These are phyloP conservation scores for Xylariaceae sp. DNA, from an alignment of 2,329 filamentous ascomycete genomes.

Conservation along the genomic window DNA sequence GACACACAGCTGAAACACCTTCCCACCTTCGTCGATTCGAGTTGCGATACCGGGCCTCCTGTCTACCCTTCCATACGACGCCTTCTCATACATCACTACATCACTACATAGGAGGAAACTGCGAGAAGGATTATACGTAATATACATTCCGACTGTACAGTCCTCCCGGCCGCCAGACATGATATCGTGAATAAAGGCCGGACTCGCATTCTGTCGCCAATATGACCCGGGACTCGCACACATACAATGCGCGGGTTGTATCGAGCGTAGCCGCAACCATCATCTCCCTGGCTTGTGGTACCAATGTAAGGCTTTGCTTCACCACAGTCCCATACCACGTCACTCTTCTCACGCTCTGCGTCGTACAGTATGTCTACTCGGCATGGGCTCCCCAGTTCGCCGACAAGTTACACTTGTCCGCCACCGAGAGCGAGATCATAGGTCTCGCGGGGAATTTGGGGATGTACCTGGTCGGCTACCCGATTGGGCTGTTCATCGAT, in stretches of 20 bases:
- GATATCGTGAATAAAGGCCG: too few species aligned
- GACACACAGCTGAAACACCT: too few species aligned
- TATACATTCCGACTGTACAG: too few species aligned
- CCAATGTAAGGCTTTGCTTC: conserved; percentile 59
- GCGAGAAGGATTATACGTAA: too few species aligned
- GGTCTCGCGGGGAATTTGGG: conserved; percentile 80
- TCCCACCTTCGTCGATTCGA: too few species aligned
- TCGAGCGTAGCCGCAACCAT: conserved; percentile 79
- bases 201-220: neutral
- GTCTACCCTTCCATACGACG: neutral
- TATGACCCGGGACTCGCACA: neutral
- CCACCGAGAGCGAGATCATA: conserved; percentile 90
- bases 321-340: neutral
- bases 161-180: too few species aligned
- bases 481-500: conserved; percentile 83
- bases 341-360: neutral
- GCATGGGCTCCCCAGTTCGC: conserved; percentile 97
- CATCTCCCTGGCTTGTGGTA: conserved; percentile 84
- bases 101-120: too few species aligned
- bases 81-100: neutral
- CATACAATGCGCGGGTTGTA: conserved; percentile 61
- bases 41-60: neutral
- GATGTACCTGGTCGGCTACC: conserved; percentile 89
- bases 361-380: conserved; percentile 88
- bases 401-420: conserved; percentile 73